A percentile compares a stretch with the other conserved stretches of the same genome.
Conservation (phyloP, 148 eudicot genomes). For the Amaranthus palmeri region DNA sequence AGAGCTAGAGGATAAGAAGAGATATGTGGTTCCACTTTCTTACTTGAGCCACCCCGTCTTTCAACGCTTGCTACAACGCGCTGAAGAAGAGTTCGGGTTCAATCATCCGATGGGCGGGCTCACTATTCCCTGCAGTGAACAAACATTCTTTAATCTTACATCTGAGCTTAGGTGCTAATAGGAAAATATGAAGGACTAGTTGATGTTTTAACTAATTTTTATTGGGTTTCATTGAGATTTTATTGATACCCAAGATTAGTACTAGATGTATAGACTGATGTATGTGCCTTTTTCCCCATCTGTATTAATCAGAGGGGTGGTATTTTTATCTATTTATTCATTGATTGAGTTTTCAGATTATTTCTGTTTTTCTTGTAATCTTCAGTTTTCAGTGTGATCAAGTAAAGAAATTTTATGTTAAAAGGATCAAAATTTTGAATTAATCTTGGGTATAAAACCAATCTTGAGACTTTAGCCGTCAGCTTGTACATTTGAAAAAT, state of each 20-base stretch:
- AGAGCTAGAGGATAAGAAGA: slow-evolving; percentile 23
- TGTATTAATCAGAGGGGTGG: slow-evolving; percentile 11
- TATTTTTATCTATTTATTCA: neutral
- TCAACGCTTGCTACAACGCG: slow-evolving; percentile 13
- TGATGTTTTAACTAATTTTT: neutral
- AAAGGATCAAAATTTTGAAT: neutral
- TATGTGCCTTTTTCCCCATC: slow-evolving; percentile 4
- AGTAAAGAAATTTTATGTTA: neutral
- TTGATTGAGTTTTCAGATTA: neutral
- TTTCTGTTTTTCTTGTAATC: neutral
- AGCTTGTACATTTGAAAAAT: too few species aligned
- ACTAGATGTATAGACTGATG: slow-evolving; percentile 1
- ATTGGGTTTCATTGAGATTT: neutral
- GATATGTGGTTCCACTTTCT: slow-evolving; percentile 31
- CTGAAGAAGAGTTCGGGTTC: slow-evolving; percentile 27
- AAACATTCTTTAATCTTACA: slow-evolving; percentile 15
- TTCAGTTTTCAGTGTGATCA: neutral
- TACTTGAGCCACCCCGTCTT: slow-evolving; percentile 21
- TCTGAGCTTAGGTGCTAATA: slow-evolving; percentile 8
- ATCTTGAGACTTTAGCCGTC: too few species aligned
- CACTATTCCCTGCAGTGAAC: slow-evolving; percentile 25
- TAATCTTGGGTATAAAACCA: neutral
- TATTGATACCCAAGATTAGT: neutral
- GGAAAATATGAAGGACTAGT: neutral
- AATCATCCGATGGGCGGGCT: slow-evolving; percentile 27